Evolutionary conservation across 768 basidiomycete species (phyloP), one percentile per base, ranked within the genome.

Genomic region (Coprinellus micaceus): DNA sequence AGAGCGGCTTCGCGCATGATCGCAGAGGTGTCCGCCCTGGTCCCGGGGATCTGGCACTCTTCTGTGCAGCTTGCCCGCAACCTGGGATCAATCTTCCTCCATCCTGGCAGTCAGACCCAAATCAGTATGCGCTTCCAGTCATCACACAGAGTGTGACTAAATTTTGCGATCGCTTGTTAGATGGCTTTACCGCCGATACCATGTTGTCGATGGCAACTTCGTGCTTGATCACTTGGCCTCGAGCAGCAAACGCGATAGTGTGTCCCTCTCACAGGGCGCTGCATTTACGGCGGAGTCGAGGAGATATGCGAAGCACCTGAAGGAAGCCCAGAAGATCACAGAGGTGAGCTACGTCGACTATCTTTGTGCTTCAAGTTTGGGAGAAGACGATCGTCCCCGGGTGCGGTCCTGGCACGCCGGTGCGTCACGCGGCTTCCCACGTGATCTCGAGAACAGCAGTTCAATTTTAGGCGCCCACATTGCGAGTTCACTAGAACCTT

Each of bases 51-150:
- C 52, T 65, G 2, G 56, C 56, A 1, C 26, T 62, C 0, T 64
- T 64, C 26, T 65, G 64, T 37, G 51, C 61, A 0, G 54, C 64
- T 1, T 65, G 64, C 24, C 61, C 64, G 0, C 60, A 60, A 24
- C 39, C 24, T 0, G 62, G 60, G 0, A 36, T 61, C 1, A 65
- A 65, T 24, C 24, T 65, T 0, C n/a, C n/a, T n/a, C n/a, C n/a
- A n/a, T n/a, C n/a, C n/a, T n/a, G n/a, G n/a, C n/a, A n/a, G n/a
- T n/a, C n/a, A n/a, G n/a, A n/a, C n/a, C n/a, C n/a, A n/a, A n/a
- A n/a, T n/a, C n/a, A n/a, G n/a, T n/a, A n/a, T n/a, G n/a, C n/a
- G n/a, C n/a, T n/a, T n/a, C n/a, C n/a, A n/a, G n/a, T n/a, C n/a
- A n/a, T n/a, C n/a, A n/a, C n/a, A n/a, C n/a, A n/a, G n/a, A n/a